Evolutionary conservation across 2,329 filamentous ascomycete genomes (phyloP), one percentile per base, ranked within the genome.

Genomic region (Huntiella abstrusa): DNA sequence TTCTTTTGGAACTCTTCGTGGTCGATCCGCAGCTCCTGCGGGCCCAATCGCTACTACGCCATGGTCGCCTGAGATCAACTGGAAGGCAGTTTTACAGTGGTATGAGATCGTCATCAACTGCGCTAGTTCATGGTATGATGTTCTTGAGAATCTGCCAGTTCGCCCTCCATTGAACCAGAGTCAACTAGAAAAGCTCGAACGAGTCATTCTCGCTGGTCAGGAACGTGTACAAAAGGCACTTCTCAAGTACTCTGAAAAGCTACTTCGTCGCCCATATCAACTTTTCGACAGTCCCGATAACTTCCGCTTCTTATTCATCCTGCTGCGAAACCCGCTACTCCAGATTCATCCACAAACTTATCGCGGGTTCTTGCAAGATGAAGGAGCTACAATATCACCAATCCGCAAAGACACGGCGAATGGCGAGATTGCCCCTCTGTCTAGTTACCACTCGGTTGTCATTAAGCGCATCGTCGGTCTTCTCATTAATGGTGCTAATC

Each of bases 391-490:
- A 13, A 43, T 41, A 15, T 28, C 33, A n/a, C 40, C 41, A 12
- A 36, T 43, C 13, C 40, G 36, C 4, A 28, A 5, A 28, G 22
- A 28, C 22, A 28, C 22, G 22, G 22, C 22, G 22, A 41, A 46
- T 35, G 48, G 48, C 13, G 40, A 35, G 19, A 49, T 49, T 19
- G 37, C 41, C 8, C 48, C 48, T 6, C 32, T 49, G 22, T 41
- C 17, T 13, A 79, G 78, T 1, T 75, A 83, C 49, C 82, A 93
- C 60, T 86, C 83, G 2, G 81, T 80, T 4, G 80, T 94, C 45
- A 74, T 92, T 54, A 94, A 94, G 59, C 75, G 87, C 34, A 77
- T 92, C 35, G 60, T 93, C 19, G 87, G 87, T 1, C 64, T 94
- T 7, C 57, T 93, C 17, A 80, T 84, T 1, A 84, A 92, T 58